These are phyloP conservation scores for Trichoderma sp. DNA, from an alignment of 2,329 filamentous ascomycete genomes.

Conservation along the genomic window DNA sequence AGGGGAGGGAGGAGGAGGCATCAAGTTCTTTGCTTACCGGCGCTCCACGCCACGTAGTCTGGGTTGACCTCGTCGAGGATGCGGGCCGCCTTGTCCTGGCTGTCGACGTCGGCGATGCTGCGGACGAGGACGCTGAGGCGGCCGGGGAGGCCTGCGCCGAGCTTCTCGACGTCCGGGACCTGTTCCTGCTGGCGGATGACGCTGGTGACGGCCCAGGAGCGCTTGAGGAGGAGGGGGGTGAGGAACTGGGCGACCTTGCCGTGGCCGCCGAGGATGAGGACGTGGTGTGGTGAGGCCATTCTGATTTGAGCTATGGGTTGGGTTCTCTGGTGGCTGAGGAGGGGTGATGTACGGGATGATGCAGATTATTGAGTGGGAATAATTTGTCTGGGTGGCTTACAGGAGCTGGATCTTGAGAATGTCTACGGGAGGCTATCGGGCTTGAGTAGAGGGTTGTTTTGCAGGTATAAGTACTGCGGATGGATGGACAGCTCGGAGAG, in stretches of 20 bases:
- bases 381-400: neutral
- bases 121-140: constrained; percentile 69
- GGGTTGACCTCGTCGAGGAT: constrained; percentile 64
- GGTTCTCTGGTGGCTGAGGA: too few relatives aligned
- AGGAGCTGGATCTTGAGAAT: neutral
- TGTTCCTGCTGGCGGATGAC: constrained; percentile 76
- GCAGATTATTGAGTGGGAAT: too few relatives aligned
- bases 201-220: constrained; percentile 76
- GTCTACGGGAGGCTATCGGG: neutral
- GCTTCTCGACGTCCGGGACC: constrained; percentile 61
- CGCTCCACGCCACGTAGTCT: constrained; percentile 70
- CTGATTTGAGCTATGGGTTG: neutral
- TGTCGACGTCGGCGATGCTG: constrained; percentile 71
- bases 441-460: neutral
- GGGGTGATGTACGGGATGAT: too few relatives aligned
- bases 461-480: neutral
- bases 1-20: too few relatives aligned
- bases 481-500: neutral
- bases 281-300: constrained; percentile 44
- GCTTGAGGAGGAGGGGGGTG: constrained; percentile 73
- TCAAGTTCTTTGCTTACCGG: constrained; percentile 51
- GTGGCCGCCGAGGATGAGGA: constrained; percentile 79
- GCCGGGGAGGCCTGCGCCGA: constrained; percentile 61
- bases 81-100: constrained; percentile 60
- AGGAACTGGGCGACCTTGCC: constrained; percentile 76